These are phyloP conservation scores for Eucalyptus marginata DNA, from an alignment of 345 rosid genomes.

Conservation along the genomic window DNA sequence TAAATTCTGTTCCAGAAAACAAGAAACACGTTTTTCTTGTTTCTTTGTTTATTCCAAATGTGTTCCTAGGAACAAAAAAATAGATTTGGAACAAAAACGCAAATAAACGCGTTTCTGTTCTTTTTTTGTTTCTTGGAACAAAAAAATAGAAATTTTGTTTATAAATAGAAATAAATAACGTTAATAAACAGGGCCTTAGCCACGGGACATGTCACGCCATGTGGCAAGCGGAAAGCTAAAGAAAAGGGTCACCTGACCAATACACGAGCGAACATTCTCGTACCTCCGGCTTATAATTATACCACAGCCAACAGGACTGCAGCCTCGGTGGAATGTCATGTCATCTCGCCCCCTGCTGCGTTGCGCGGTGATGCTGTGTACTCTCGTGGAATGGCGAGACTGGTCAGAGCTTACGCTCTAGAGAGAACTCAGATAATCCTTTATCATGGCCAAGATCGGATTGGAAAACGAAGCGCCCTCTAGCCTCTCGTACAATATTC, in stretches of 20 bases:
- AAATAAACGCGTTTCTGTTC: no score
- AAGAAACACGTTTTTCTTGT: no score
- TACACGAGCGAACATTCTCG: not conserved
- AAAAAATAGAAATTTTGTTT: no score
- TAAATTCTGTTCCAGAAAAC: no score
- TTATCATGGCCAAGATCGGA: constrained; percentile 45
- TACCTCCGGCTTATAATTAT: not conserved
- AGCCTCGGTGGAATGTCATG: not conserved
- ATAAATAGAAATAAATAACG: no score
- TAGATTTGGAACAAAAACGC: no score
- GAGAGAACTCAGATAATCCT: constrained; percentile 70
- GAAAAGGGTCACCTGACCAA: not conserved
- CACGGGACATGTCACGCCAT: not conserved
- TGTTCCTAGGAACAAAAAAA: no score
- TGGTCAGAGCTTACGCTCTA: not conserved
- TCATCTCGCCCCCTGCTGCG: not conserved
- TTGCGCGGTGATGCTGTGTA: not conserved
- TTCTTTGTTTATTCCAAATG: no score
- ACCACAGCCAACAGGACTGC: no score
- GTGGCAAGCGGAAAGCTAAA: not conserved
- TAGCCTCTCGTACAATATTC: constrained; percentile 73
- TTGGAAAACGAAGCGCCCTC: constrained; percentile 37
- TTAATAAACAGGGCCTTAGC: no score
- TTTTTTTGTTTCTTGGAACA: no score
- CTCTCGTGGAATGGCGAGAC: not conserved